phyloP scores from a whole-genome alignment of 768 basidiomycete genomes.

The Lenzites betulinus region DNA sequence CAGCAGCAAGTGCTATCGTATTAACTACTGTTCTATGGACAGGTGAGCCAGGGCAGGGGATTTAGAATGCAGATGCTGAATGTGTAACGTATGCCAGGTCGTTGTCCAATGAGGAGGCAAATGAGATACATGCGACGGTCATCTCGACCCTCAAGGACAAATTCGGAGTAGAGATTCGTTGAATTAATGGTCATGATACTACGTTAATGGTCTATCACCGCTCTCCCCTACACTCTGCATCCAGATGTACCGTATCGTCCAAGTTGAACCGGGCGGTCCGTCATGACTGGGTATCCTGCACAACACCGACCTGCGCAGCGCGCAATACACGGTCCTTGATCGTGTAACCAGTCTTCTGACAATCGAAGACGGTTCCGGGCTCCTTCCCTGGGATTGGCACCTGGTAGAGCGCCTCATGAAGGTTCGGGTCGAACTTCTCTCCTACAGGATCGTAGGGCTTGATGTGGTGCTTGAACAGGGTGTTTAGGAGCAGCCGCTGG shows the following conservation, averaged over 20 bases:
- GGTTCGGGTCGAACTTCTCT: slow-evolving; percentile 92
- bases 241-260: neutral
- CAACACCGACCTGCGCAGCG: slow-evolving; percentile 96
- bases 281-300: slow-evolving; percentile 58
- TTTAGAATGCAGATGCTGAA: neutral
- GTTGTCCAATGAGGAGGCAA: slow-evolving; percentile 87
- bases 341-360: slow-evolving; percentile 88
- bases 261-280: neutral
- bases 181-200: slow-evolving; percentile 43
- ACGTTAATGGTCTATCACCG: slow-evolving; percentile 22
- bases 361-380: slow-evolving; percentile 88
- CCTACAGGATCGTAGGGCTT: slow-evolving; percentile 91
- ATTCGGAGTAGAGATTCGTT: slow-evolving; percentile 88
- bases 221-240: slow-evolving; percentile 5
- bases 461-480: slow-evolving; percentile 89
- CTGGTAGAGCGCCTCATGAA: slow-evolving; percentile 94
- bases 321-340: slow-evolving; percentile 93
- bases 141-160: slow-evolving; percentile 54
- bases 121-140: slow-evolving; percentile 71
- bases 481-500: slow-evolving; percentile 85
- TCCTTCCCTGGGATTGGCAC: slow-evolving; percentile 88
- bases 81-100: slow-evolving; percentile 51
- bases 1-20: slow-evolving; percentile 82
- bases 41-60: slow-evolving; percentile 49
- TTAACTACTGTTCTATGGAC: slow-evolving; percentile 98